Evolutionary conservation across 1,284 basidiomycete genomes (phyloP), one percentile per base, ranked within the genome.

Genomic region (Coniophora puteana): DNA sequence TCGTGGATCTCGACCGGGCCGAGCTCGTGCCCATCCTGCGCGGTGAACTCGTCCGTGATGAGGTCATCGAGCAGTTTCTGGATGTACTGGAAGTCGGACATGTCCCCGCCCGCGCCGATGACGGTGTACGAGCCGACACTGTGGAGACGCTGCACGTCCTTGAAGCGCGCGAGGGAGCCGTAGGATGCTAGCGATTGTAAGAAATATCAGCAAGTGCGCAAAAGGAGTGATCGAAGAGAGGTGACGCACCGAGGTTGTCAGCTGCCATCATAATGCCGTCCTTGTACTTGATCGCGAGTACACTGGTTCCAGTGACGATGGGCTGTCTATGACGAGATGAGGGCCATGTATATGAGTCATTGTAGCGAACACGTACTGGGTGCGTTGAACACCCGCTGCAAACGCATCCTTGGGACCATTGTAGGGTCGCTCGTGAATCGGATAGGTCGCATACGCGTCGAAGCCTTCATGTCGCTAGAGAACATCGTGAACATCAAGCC

Each of bases 211-310:
- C 11, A 13, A 38, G 26, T 16, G 26, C 10, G 12, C 24, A 5
- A 29, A 36, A 13, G 20, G 3, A 16, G 28, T 11, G 39, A 23
- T 2, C 18, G 37, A n/a, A 17, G 21, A 27, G 36, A 34, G 25
- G 22, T n/a, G n/a, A 55, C 63, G 44, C 46, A 93, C 93, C 93
- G 38, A 99, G 84, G 54, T 89, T 98, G 72, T 99, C 95, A 25
- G 96, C 92, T n/a, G 96, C 93, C 71, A 99, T 83, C 92, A 99
- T 97, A 51, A 99, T 83, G 3, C 96, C 95, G 55, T 92, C 93
- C 63, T 94, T 93, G 77, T 81, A 99, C 65, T 89, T 89, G 62
- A 99, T 74, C 5, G 89, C 96, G 27, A 99, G 76, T 7, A 99
- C 92, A 42, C 90, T 94, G 4, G 95, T 96, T 52, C 95, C 96